Percentiles rank a stretch among this genome's conserved stretches.
These are phyloP conservation scores for Ceratobasidium sp. DNA, from an alignment of 1,284 basidiomycete genomes.

Conservation along the genomic window DNA sequence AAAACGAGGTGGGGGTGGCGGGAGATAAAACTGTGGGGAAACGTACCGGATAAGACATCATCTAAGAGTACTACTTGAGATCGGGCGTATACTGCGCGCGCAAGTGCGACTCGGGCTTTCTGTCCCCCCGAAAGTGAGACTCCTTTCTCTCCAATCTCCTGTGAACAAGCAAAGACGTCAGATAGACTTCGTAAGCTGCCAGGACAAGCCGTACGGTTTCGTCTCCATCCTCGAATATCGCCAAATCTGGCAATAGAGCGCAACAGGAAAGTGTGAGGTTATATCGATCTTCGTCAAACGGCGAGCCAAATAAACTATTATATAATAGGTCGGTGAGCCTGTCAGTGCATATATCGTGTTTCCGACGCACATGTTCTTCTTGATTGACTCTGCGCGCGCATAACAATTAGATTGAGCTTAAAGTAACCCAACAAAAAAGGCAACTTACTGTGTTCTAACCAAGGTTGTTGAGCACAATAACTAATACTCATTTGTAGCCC, in stretches of 20 bases:
- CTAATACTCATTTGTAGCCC: constrained; percentile 78
- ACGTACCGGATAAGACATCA: constrained; percentile 31
- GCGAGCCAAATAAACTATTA: constrained; percentile 58
- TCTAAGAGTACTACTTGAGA: constrained; percentile 54
- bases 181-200: neutral
- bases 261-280: constrained; percentile 52
- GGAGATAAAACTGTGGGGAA: neutral
- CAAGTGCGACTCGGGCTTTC: constrained; percentile 47
- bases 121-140: constrained; percentile 26
- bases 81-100: constrained; percentile 48
- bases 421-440: too few species aligned
- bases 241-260: constrained; percentile 50
- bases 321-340: constrained; percentile 47
- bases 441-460: constrained; percentile 78
- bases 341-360: too few species aligned
- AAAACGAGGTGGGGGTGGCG: too few species aligned
- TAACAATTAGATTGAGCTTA: too few species aligned
- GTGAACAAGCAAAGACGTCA: constrained; percentile 5
- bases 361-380: too few species aligned
- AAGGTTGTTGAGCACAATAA: constrained; percentile 86
- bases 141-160: constrained; percentile 45
- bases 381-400: too few species aligned
- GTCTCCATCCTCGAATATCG: constrained; percentile 52
- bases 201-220: constrained; percentile 46
- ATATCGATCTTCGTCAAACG: constrained; percentile 56